Base-by-base conservation (phyloP, 2,329 filamentous ascomycete genomes). In the Claviceps lovelessii region DNA sequence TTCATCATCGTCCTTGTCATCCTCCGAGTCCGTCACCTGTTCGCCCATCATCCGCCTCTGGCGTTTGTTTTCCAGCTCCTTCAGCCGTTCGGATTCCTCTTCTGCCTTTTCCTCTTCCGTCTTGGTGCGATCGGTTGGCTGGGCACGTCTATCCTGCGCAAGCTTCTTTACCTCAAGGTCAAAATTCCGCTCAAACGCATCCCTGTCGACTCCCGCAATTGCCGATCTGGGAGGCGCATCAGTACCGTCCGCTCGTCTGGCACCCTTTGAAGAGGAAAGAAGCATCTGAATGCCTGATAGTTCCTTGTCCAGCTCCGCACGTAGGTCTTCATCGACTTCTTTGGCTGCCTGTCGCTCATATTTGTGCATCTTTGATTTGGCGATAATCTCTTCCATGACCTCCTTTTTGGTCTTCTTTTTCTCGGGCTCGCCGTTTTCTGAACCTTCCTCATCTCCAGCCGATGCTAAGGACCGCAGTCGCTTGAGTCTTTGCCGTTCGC, bases 311-410 rank as follows among this genome's bases (percentile, higher is more conserved):
- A 98, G 76, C 67, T 90, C 83, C 56, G 84, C 84, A 56, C 90
- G 80, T 54, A 96, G 70, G 60, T 95, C 91, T 52, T 94, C 89
- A 61, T 98, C 93, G 51, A 93, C 89, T 58, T 97, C 93, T 65
- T 95, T 96, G 33, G 83, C 82, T 57, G 88, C 84, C 70, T 98
- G 93, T 45, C 93, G 83, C 71, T 97, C 90, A 65, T 91, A 90
- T 71, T 95, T 97, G 77, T 96, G 80, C 58, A 88, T 77, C 67
- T 98, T 98, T 1, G 91, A 97, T 71, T 98, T 98, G 57, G 90
- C 88, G 61, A 98, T 96, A 58, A 98, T 79, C 69, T 98, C 94
- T 64, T 95, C 86, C 88, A 97, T 96, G 51, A 98, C 88, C 69
- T 98, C 93, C 54, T 93, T 87, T 72, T 96, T 97, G 3, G 85